Conservation (phyloP, 108 stramenopile species). For the Chaetoceros muelleri region DNA sequence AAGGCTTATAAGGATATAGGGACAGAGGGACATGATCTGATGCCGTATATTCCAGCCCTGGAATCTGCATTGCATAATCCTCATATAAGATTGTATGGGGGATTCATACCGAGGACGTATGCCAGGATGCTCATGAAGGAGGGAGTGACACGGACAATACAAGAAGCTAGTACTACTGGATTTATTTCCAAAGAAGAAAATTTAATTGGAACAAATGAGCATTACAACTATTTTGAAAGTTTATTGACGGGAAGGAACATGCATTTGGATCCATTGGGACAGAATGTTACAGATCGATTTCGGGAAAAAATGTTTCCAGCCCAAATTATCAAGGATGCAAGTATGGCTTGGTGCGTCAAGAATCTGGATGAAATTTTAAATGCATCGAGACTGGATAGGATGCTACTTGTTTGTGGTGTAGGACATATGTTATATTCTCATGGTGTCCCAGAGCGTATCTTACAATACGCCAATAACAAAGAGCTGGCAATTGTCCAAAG, state of each 20-base stretch:
- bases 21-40: conserved; percentile 55
- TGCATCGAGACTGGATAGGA: conserved; percentile 5
- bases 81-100: conserved; percentile 22
- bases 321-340: conserved; percentile 60
- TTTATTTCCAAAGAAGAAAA: conserved; percentile 24
- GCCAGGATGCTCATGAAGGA: conserved; percentile 13
- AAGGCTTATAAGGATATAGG: conserved; percentile 44
- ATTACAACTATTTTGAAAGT: conserved; percentile 46
- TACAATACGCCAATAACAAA: neutral
- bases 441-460: conserved; percentile 36
- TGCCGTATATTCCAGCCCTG: conserved; percentile 40
- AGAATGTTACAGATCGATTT: conserved; percentile 25
- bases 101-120: conserved; percentile 27
- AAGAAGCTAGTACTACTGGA: conserved; percentile 17
- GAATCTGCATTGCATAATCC: conserved; percentile 16
- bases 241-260: conserved; percentile 24
- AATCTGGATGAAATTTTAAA: conserved; percentile 7
- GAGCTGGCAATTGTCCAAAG: neutral
- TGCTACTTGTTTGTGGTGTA: conserved; percentile 34
- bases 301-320: conserved; percentile 38
- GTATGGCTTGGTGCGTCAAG: conserved; percentile 50
- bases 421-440: conserved; percentile 29
- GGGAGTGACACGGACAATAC: conserved; percentile 2
- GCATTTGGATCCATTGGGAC: too few species aligned
- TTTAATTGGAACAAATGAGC: conserved; percentile 25